Conservation (phyloP, 2,329 filamentous ascomycete species). For the Hypocrella siamensis region DNA sequence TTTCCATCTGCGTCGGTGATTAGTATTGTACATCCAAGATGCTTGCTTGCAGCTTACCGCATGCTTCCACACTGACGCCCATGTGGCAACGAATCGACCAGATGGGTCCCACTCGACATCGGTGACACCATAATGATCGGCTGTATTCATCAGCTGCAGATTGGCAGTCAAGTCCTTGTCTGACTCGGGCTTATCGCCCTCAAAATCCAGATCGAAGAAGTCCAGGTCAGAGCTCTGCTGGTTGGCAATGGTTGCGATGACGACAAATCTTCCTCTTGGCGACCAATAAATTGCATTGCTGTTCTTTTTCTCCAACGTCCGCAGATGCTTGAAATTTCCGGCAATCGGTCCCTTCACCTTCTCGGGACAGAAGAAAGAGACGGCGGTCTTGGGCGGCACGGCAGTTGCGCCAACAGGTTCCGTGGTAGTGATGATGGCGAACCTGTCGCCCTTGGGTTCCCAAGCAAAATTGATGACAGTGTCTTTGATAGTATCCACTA, state of each 20-base stretch:
- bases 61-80: slow-evolving; percentile 92
- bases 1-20: slow-evolving; percentile 63
- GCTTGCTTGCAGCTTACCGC: slow-evolving; percentile 43
- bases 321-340: slow-evolving; percentile 92
- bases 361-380: slow-evolving; percentile 93
- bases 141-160: slow-evolving; percentile 83
- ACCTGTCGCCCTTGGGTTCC: slow-evolving; percentile 96
- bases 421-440: slow-evolving; percentile 89
- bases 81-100: slow-evolving; percentile 84
- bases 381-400: slow-evolving; percentile 82
- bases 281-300: slow-evolving; percentile 99
- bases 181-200: slow-evolving; percentile 84
- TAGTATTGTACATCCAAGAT: not conserved
- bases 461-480: slow-evolving; percentile 99
- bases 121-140: slow-evolving; percentile 93
- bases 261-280: slow-evolving; percentile 84
- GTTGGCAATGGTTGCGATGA: slow-evolving; percentile 84
- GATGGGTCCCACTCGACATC: slow-evolving; percentile 98
- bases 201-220: slow-evolving; percentile 95
- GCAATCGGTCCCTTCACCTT: slow-evolving; percentile 68
- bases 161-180: slow-evolving; percentile 94
- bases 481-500: slow-evolving; percentile 94
- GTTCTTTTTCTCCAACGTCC: slow-evolving; percentile 96
- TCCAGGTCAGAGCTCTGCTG: slow-evolving; percentile 90
- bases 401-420: slow-evolving; percentile 66